Evolutionary conservation across 495 filamentous ascomycete species (phyloP).

Genomic region (Penicillium cosmopolitanum): DNA sequence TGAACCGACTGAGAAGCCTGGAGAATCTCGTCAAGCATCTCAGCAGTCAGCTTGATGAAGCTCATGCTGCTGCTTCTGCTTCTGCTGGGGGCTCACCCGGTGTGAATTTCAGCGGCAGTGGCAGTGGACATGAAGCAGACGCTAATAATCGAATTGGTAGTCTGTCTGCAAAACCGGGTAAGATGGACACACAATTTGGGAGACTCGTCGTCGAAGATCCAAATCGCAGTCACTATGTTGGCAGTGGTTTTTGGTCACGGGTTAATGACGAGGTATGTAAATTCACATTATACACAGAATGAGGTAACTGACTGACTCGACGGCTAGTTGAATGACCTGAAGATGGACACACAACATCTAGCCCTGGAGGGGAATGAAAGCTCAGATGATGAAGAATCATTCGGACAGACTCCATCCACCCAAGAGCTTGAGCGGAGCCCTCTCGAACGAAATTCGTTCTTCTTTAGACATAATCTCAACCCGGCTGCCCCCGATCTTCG

Average conservation of each 20-base stretch:
- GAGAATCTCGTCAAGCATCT: constrained; percentile 61
- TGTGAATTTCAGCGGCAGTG: constrained; percentile 20
- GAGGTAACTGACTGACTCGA: constrained; percentile 5
- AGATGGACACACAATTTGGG: constrained; percentile 41
- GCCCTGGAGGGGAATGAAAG: constrained; percentile 37
- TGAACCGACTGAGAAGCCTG: constrained; percentile 56
- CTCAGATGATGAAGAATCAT: constrained; percentile 13
- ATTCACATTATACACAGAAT: not conserved
- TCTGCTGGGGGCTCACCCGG: constrained; percentile 23
- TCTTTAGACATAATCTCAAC: constrained; percentile 52
- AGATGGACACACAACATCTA: constrained; percentile 39
- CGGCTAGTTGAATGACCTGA: constrained; percentile 46
- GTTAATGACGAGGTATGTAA: constrained; percentile 55
- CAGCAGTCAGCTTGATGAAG: constrained; percentile 53
- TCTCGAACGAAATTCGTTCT: constrained; percentile 56
- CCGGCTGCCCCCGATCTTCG: constrained; percentile 34
- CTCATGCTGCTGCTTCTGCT: constrained; percentile 25
- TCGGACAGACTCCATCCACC: constrained; percentile 29
- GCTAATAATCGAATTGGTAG: not conserved
- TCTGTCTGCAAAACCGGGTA: constrained; percentile 7
- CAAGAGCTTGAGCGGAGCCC: constrained; percentile 45
- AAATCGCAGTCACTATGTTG: constrained; percentile 50
- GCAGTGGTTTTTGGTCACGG: constrained; percentile 57
- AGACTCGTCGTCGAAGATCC: constrained; percentile 46
- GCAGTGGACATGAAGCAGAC: constrained; percentile 2